These are phyloP conservation scores for Dinochytrium kinnereticum DNA, from an alignment of 371 early-diverging fungal genomes.

Conservation along the genomic window DNA sequence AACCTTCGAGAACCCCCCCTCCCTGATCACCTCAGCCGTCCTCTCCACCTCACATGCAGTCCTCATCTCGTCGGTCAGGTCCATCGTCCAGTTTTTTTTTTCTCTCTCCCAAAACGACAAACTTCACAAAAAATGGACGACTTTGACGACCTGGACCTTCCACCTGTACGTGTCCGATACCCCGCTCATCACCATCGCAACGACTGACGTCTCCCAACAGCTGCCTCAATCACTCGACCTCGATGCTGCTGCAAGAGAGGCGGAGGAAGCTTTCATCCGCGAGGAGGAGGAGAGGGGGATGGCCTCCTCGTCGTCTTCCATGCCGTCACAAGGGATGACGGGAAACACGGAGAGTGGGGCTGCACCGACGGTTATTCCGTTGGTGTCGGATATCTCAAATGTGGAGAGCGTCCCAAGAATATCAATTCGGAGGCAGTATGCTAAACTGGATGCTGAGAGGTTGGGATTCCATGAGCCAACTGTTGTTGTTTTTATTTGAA, in stretches of 20 bases:
- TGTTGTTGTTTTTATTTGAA: not conserved
- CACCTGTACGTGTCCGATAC: too few species aligned
- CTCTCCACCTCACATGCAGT: conserved; percentile 20
- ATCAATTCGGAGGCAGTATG: conserved; percentile 1
- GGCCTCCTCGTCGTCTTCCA: not conserved
- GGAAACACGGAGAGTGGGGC: not conserved
- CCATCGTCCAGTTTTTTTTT: not conserved
- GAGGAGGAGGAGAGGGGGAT: not conserved
- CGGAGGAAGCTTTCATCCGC: not conserved
- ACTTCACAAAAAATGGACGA: not conserved
- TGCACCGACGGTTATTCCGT: not conserved
- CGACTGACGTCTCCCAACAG: not conserved
- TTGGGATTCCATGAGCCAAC: not conserved
- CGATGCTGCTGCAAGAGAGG: not conserved
- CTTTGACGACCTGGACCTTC: too few species aligned
- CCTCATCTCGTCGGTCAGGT: not conserved
- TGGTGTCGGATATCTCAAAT: not conserved
- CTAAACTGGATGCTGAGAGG: conserved; percentile 11
- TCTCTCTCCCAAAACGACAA: not conserved
- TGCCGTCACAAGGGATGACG: not conserved
- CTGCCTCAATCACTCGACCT: not conserved
- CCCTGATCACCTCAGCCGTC: conserved; percentile 5
- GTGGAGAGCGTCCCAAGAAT: not conserved
- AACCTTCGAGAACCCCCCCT: conserved; percentile 12
- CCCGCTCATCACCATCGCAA: not conserved